Conservation (phyloP, 2,329 filamentous ascomycete genomes). For the Epichloe bromicola region DNA sequence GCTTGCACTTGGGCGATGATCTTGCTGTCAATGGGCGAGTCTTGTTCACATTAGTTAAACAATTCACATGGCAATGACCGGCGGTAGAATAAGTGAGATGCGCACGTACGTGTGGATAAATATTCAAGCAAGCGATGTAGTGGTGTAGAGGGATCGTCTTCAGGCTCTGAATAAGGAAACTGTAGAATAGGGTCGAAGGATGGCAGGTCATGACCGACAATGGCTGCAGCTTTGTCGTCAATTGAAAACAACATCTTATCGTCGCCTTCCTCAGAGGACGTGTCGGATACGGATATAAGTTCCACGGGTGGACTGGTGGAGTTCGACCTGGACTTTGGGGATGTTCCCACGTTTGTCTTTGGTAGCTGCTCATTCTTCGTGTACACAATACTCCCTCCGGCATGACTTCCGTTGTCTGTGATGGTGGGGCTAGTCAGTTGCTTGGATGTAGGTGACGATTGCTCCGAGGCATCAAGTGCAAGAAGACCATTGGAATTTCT, state of each 20-base stretch:
- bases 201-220: slow-evolving; percentile 11
- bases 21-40: slow-evolving; percentile 28
- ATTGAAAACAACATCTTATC: slow-evolving; percentile 20
- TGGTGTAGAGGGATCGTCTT: slow-evolving; percentile 19
- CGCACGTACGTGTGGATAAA: slow-evolving; percentile 17
- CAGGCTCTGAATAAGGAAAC: slow-evolving; percentile 32
- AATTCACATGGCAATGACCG: not conserved
- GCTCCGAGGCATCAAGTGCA: slow-evolving; percentile 2
- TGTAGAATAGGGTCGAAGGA: slow-evolving; percentile 28
- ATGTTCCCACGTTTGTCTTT: not conserved
- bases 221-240: slow-evolving; percentile 16
- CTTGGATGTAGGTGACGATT: not conserved
- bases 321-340: slow-evolving; percentile 18
- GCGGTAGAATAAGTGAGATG: not conserved
- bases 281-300: slow-evolving; percentile 24
- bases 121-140: slow-evolving; percentile 25
- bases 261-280: slow-evolving; percentile 13
- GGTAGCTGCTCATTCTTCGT: not conserved
- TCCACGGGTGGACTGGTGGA: slow-evolving; percentile 32
- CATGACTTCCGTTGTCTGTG: not conserved
- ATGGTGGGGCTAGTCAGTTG: not conserved
- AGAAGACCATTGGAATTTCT: slow-evolving; percentile 25
- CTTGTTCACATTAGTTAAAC: slow-evolving; percentile 14
- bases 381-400: not conserved
- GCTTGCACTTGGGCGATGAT: slow-evolving; percentile 30